Conservation (phyloP, 1,284 basidiomycete species). For the Ustilago loliicola region DNA sequence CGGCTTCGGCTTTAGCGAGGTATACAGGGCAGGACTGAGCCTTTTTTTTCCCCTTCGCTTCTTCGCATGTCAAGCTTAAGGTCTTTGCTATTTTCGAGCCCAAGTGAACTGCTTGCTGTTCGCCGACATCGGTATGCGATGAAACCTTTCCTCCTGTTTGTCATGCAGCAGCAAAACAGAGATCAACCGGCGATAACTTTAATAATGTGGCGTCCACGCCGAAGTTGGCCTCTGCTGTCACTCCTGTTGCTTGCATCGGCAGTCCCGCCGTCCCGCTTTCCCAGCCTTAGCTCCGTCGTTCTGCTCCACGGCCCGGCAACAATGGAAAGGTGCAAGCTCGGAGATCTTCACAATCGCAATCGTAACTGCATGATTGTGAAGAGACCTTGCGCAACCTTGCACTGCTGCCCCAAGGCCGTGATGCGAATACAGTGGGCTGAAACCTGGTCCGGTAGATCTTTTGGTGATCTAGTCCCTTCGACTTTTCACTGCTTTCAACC, state of each 20-base stretch:
- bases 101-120: not conserved
- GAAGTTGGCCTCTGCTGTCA: not conserved
- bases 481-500: conserved; percentile 5
- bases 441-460: conserved; percentile 5
- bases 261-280: not conserved
- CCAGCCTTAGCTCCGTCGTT: too few relatives aligned
- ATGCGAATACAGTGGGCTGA: not conserved
- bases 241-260: not conserved
- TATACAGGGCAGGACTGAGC: conserved; percentile 11
- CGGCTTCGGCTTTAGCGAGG: conserved; percentile 39
- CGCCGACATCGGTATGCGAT: not conserved
- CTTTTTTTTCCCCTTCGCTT: not conserved
- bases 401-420: not conserved
- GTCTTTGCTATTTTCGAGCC: not conserved
- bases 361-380: not conserved
- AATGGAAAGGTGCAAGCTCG: conserved; percentile 4
- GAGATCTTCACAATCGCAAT: conserved; percentile 6
- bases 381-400: not conserved
- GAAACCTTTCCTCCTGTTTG: not conserved
- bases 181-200: conserved; percentile 8
- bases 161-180: not conserved
- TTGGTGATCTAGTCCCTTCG: not conserved
- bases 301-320: conserved; percentile 2
- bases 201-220: not conserved
- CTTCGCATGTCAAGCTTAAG: conserved; percentile 9